Percentiles rank a stretch among this genome's conserved stretches.
These are phyloP conservation scores for Desmodesmus armatus DNA, from an alignment of 139 green algal species.

Conservation along the genomic window DNA sequence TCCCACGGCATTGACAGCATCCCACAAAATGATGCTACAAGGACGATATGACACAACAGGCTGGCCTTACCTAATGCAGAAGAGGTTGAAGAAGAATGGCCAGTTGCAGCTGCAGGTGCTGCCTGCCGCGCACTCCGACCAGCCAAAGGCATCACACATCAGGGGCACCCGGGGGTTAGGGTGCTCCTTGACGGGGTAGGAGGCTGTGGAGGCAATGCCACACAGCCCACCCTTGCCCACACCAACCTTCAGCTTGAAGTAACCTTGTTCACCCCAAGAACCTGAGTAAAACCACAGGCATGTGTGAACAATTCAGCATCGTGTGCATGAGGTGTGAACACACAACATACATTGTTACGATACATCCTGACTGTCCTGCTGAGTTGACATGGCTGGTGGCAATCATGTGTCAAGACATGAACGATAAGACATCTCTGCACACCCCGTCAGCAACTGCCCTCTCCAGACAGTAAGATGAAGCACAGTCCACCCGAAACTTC, in stretches of 20 bases:
- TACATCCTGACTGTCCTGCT: too few species aligned
- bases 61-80: constrained; percentile 33
- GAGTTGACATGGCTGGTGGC: background rate
- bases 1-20: background rate
- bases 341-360: background rate
- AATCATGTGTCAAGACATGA: background rate
- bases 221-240: constrained; percentile 81
- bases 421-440: too few species aligned
- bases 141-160: constrained; percentile 49
- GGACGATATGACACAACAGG: background rate
- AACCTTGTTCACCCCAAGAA: constrained; percentile 95
- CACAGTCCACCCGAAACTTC: background rate
- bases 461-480: too few species aligned
- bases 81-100: constrained; percentile 52
- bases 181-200: constrained; percentile 80
- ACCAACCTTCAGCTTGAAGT: constrained; percentile 81
- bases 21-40: background rate
- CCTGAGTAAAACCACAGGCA: background rate
- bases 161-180: constrained; percentile 21
- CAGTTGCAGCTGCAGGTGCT: constrained; percentile 42
- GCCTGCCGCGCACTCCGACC: constrained; percentile 39
- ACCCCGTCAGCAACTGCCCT: too few species aligned
- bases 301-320: background rate
- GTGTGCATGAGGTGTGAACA: too few species aligned
- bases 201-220: constrained; percentile 89